Conservation (phyloP, 2,329 filamentous ascomycete genomes). For the Alternaria ethzedia region DNA sequence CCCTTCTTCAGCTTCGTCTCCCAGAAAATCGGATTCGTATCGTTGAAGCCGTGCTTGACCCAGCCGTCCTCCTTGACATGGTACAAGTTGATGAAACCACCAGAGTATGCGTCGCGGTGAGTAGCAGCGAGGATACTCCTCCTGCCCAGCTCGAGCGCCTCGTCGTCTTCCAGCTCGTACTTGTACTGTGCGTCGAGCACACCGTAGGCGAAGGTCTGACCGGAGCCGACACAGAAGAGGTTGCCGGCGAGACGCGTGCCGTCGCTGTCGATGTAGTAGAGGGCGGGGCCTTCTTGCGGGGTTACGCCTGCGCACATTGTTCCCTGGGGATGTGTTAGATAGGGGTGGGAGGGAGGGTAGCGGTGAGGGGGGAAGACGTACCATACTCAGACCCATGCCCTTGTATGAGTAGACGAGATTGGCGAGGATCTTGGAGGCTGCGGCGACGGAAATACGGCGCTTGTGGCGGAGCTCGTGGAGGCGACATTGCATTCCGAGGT, state of each 20-base stretch:
- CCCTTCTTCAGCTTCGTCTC: slow-evolving; percentile 98
- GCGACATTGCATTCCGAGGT: slow-evolving; percentile 98
- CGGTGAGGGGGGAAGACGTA: slow-evolving; percentile 21
- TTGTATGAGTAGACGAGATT: slow-evolving; percentile 99
- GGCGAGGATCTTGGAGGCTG: slow-evolving; percentile 96
- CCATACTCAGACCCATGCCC: slow-evolving; percentile 96
- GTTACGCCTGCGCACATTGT: slow-evolving; percentile 99
- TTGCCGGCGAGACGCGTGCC: slow-evolving; percentile 92
- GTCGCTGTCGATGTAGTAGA: slow-evolving; percentile 99
- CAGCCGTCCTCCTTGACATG: slow-evolving; percentile 99
- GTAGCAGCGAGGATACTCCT: slow-evolving; percentile 95
- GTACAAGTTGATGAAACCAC: slow-evolving; percentile 98
- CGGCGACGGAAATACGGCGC: slow-evolving; percentile 95
- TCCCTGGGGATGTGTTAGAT: slow-evolving; percentile 56
- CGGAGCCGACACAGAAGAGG: slow-evolving; percentile 96
- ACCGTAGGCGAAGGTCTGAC: slow-evolving; percentile 98
- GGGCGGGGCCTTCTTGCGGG: slow-evolving; percentile 90
- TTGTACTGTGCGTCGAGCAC: slow-evolving; percentile 94
- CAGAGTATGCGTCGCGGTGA: slow-evolving; percentile 97
- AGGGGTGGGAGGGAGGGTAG: not conserved
- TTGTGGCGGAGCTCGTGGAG: slow-evolving; percentile 99
- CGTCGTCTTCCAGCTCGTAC: slow-evolving; percentile 85
- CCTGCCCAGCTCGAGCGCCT: slow-evolving; percentile 87
- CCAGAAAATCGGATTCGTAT: slow-evolving; percentile 99
- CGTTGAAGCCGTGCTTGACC: slow-evolving; percentile 98